A percentile compares a stretch with the other conserved stretches of the same genome.
phyloP scores from a whole-genome alignment of 2,329 filamentous ascomycete genomes.

The Exophiala oligosperma region DNA sequence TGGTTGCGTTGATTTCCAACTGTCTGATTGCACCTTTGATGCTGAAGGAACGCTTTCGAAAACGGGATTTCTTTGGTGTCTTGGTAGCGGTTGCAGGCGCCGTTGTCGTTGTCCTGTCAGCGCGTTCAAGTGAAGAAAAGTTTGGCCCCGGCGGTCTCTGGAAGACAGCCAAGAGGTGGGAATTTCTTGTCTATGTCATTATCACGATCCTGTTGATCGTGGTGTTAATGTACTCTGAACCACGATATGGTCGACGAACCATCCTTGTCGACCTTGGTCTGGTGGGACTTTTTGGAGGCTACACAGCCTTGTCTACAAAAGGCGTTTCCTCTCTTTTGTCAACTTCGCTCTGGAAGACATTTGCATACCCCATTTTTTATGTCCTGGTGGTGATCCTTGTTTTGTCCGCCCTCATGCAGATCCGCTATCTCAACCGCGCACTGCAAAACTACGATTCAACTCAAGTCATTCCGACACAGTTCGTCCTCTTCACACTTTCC shows the following conservation, averaged over 20 bases:
- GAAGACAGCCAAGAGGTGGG: constrained; percentile 80
- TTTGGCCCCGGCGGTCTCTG: constrained; percentile 88
- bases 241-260: constrained; percentile 77
- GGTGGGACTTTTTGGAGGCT: constrained; percentile 91
- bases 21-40: constrained; percentile 94
- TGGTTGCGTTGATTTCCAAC: constrained; percentile 95
- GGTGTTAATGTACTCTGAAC: constrained; percentile 77
- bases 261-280: constrained; percentile 92
- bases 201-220: constrained; percentile 74
- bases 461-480: constrained; percentile 96
- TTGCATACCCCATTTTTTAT: constrained; percentile 91
- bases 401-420: constrained; percentile 88
- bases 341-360: constrained; percentile 81
- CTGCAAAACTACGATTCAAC: constrained; percentile 95
- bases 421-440: constrained; percentile 89
- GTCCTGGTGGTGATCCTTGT: constrained; percentile 76
- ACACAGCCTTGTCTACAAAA: constrained; percentile 95
- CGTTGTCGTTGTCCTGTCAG: constrained; percentile 89
- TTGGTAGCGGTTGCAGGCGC: constrained; percentile 83
- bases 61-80: constrained; percentile 83
- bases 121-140: constrained; percentile 84
- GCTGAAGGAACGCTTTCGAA: constrained; percentile 86
- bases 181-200: constrained; percentile 86
- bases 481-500: constrained; percentile 92
- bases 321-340: constrained; percentile 94